Conservation (phyloP, 805 yeast genomes). For the Candida loeiensis region DNA sequence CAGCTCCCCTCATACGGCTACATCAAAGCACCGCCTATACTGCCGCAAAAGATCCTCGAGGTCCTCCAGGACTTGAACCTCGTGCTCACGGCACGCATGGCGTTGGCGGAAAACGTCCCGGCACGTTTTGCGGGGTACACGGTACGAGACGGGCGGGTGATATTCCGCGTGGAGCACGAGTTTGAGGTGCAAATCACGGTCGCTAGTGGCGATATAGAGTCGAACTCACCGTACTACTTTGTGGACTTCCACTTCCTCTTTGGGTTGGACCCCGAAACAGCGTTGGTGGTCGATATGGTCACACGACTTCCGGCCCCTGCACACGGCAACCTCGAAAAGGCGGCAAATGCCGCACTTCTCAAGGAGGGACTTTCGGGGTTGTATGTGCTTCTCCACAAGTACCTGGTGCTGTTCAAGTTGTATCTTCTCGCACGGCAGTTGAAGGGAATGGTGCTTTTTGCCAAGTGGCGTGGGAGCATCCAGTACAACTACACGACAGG, state of each 20-base stretch:
- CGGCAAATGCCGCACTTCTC: slow-evolving; percentile 51
- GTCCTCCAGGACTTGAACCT: slow-evolving; percentile 70
- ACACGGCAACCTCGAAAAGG: slow-evolving; percentile 46
- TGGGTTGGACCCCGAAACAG: slow-evolving; percentile 38
- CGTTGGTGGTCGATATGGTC: slow-evolving; percentile 25
- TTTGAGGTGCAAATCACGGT: slow-evolving; percentile 64
- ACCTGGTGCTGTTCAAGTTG: slow-evolving; percentile 62
- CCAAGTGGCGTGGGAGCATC: slow-evolving; percentile 58
- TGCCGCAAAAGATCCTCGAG: slow-evolving; percentile 53
- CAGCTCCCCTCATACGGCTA: slow-evolving; percentile 63
- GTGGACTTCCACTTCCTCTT: slow-evolving; percentile 72
- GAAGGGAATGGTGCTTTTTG: slow-evolving; percentile 39
- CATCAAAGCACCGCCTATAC: slow-evolving; percentile 46
- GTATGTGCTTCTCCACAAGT: slow-evolving; percentile 54
- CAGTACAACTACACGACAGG: slow-evolving; percentile 53
- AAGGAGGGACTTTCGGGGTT: slow-evolving; percentile 48
- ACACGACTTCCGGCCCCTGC: slow-evolving; percentile 27
- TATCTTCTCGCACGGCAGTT: slow-evolving; percentile 58
- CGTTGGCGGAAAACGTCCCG: slow-evolving; percentile 61
- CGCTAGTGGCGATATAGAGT: slow-evolving; percentile 57
- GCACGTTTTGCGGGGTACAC: slow-evolving; percentile 53
- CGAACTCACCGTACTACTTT: slow-evolving; percentile 69
- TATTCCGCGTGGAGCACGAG: slow-evolving; percentile 57
- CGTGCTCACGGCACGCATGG: slow-evolving; percentile 68
- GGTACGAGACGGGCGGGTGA: slow-evolving; percentile 74